Evolutionary conservation across 129 eudicot species (phyloP).

Genomic region (Lactuca sativa): DNA sequence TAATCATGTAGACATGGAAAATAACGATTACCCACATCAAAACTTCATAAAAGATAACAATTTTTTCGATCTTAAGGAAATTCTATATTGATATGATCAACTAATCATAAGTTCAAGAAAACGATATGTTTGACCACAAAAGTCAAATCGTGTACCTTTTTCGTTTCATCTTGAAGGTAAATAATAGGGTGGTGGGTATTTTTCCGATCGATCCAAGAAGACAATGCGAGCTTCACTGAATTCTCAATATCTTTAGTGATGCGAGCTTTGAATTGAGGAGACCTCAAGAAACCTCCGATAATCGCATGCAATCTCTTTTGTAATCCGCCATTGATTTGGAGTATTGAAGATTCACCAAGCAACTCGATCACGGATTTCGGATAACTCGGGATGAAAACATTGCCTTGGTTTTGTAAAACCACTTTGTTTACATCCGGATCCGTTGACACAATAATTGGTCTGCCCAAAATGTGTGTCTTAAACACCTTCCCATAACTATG

Average conservation of each 20-base stretch:
- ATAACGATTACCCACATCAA: too few relatives aligned
- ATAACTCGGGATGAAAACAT: slow-evolving; percentile 67
- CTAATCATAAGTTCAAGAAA: too few relatives aligned
- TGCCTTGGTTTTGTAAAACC: slow-evolving; percentile 74
- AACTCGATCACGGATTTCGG: slow-evolving; percentile 84
- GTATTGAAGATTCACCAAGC: slow-evolving; percentile 74
- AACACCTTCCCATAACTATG: too few relatives aligned
- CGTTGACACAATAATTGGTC: slow-evolving; percentile 79
- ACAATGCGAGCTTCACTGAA: slow-evolving; percentile 51
- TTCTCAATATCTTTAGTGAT: slow-evolving; percentile 62
- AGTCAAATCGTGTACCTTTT: too few relatives aligned
- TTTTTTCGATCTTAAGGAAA: too few relatives aligned
- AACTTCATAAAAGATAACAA: too few relatives aligned
- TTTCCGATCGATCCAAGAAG: slow-evolving; percentile 49
- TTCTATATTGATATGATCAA: too few relatives aligned
- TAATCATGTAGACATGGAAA: too few relatives aligned
- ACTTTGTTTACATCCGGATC: slow-evolving; percentile 86
- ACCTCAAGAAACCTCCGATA: slow-evolving; percentile 71
- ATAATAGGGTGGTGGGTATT: slow-evolving; percentile 28
- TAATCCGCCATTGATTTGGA: slow-evolving; percentile 68
- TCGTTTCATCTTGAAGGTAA: background rate
- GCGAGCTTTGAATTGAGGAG: slow-evolving; percentile 71
- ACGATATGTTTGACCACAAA: too few relatives aligned
- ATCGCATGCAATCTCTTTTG: slow-evolving; percentile 83
- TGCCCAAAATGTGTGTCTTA: too few relatives aligned